Evolutionary conservation across 345 rosid species (phyloP), one percentile per base, ranked within the genome.

Genomic region (Atalantia buxifolia): DNA sequence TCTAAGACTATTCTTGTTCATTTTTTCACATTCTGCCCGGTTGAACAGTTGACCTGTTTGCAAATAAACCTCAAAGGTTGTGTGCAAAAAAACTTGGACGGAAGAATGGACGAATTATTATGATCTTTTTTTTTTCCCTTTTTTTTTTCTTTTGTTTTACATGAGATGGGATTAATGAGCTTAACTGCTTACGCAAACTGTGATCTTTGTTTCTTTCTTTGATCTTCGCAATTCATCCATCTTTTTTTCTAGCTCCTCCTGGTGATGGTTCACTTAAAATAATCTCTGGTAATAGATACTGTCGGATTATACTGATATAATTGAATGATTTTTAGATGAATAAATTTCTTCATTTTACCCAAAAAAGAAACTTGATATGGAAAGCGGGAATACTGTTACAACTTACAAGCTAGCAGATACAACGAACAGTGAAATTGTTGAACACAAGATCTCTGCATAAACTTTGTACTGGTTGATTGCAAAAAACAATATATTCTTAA

Each of bases 1-100:
- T 79, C 78, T 78, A 66, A 66, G 76, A 81, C 84, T 81, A 57
- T 76, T 82, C 72, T 60, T 75, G 83, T 71, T 72, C 38, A 68
- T 30, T 62, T 74, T 74, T 62, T 45, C 40, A 42, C 66, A 21
- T 40, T 22, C 60, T 74, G 59, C 42, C 70, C 22, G 25, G 71
- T 30, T 75, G 64, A 75, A 75, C 69, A 48, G 25, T 45, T 48
- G 33, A 28, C 60, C 33, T 60, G 24, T 75, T 22, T 30, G 33
- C 30, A 76, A 53, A 31, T 18, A 33, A 66, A 35, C 78, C 57
- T 48, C 50, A 64, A 30, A 64, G 45, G 66, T 31, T 9, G 12
- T 50, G 71, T 48, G 62, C 35, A 33, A 31, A 63, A 31, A 45
- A 50, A n/a, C 71, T 28, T 75, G 14, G 18, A 31, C 6, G 28